A percentile compares a stretch with the other conserved stretches of the same genome.
Evolutionary conservation across 2,329 filamentous ascomycete genomes (phyloP).

Genomic region (Colletotrichum lentis): DNA sequence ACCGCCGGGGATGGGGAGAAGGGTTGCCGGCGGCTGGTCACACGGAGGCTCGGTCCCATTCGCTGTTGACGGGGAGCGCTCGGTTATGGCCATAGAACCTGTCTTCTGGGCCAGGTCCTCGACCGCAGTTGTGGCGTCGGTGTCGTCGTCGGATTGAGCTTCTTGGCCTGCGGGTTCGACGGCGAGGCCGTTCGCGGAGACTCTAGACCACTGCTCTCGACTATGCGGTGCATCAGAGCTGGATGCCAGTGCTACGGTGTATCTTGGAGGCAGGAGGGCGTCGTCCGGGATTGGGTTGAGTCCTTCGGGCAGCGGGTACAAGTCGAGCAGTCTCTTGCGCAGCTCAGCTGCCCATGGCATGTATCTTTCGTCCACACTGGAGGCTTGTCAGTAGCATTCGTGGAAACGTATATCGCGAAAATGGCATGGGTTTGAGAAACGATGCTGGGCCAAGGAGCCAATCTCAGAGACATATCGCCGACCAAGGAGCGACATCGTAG

Average conservation of each 20-base stretch:
- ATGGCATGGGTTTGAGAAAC: neutral
- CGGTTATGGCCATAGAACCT: conserved; percentile 8
- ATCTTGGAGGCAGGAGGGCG: conserved; percentile 79
- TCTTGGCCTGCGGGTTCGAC: neutral
- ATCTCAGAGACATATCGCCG: neutral
- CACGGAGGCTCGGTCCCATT: neutral
- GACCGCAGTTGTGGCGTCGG: neutral
- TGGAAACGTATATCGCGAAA: neutral
- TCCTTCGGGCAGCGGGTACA: conserved; percentile 74
- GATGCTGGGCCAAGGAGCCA: neutral
- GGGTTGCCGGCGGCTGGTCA: conserved; percentile 31
- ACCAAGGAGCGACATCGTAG: neutral
- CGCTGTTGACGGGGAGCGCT: neutral
- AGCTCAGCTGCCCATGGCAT: conserved; percentile 79
- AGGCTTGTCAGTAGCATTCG: conserved; percentile 14
- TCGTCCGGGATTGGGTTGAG: conserved; percentile 76
- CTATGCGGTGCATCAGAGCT: conserved; percentile 38
- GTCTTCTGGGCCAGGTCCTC: conserved; percentile 12
- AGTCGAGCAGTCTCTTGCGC: conserved; percentile 69
- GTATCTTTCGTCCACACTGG: conserved; percentile 82
- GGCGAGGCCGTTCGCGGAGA: neutral
- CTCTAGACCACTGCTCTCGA: neutral
- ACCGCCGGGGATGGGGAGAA: conserved; percentile 66
- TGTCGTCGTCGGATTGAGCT: neutral
- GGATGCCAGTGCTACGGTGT: conserved; percentile 59